A percentile compares a stretch with the other conserved stretches of the same genome.
Conservation (phyloP, 78 protist species). For the Guillardia theta region DNA sequence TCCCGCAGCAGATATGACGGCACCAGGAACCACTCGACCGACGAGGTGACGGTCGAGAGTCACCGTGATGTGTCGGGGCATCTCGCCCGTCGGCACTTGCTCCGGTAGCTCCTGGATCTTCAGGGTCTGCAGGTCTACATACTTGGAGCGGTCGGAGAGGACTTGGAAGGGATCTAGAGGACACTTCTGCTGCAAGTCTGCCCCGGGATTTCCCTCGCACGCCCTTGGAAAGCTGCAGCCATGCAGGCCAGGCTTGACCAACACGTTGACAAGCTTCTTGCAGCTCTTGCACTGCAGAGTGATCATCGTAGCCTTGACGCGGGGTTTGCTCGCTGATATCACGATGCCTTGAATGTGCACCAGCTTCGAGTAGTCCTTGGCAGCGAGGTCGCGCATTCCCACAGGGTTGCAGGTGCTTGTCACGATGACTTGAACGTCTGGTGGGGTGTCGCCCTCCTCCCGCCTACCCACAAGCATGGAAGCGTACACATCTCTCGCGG, state of each 20-base stretch:
- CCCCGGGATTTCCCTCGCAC: neutral
- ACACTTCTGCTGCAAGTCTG: too few relatives aligned
- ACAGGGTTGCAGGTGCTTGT: neutral
- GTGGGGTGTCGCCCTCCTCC: neutral
- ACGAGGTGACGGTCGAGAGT: slow-evolving; percentile 34
- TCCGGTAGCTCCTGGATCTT: slow-evolving; percentile 98
- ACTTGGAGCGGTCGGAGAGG: slow-evolving; percentile 71
- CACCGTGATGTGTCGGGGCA: slow-evolving; percentile 92
- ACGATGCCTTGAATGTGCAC: neutral
- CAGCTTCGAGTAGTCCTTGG: neutral
- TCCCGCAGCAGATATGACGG: neutral
- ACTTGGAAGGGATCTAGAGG: slow-evolving; percentile 84
- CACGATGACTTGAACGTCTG: neutral
- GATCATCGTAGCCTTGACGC: neutral
- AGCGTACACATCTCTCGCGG: neutral
- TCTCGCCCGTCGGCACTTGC: slow-evolving; percentile 94
- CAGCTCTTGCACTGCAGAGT: slow-evolving; percentile 8
- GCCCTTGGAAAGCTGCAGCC: too few relatives aligned
- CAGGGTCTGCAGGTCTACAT: slow-evolving; percentile 87
- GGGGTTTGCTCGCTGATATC: neutral
- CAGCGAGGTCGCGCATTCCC: neutral
- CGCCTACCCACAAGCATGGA: neutral
- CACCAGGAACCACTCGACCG: slow-evolving; percentile 15
- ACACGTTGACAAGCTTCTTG: neutral
- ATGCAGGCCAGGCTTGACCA: neutral